These are phyloP conservation scores for Magnolia officinalis DNA, from an alignment of 164 flowering plant genomes.

Conservation along the genomic window DNA sequence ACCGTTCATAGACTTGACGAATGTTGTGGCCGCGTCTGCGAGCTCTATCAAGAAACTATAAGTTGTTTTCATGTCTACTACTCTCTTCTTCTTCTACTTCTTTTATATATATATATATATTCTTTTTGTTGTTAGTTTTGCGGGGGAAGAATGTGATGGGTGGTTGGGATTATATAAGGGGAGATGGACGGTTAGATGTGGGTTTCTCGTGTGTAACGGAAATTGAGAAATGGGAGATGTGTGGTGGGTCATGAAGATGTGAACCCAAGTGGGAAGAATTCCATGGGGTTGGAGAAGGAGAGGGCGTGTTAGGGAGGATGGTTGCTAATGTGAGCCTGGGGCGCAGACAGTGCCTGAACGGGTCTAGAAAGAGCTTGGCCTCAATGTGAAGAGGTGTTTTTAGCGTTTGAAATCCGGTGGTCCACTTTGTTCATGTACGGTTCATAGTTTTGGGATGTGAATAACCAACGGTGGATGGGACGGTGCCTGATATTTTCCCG, in stretches of 20 bases:
- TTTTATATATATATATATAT: no score
- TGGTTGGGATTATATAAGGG: neutral
- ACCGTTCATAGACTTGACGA: neutral
- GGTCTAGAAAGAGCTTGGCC: neutral
- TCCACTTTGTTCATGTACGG: neutral
- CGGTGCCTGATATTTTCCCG: no score
- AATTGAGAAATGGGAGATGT: constrained; percentile 1
- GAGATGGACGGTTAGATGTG: neutral
- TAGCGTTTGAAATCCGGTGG: neutral
- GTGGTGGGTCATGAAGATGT: constrained; percentile 1
- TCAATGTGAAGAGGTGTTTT: neutral
- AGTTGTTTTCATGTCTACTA: constrained; percentile 4
- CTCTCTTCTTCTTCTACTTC: neutral
- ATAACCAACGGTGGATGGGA: no score
- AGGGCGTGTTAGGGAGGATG: neutral
- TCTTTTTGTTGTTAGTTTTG: neutral
- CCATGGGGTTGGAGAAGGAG: neutral
- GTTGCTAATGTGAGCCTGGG: neutral
- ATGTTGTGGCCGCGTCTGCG: neutral
- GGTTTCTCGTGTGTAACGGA: constrained; percentile 4
- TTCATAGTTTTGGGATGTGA: neutral
- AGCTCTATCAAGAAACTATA: neutral
- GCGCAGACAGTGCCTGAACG: no score
- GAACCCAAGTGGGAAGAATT: neutral
- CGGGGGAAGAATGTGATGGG: neutral